Conservation (phyloP, 1,284 basidiomycete species). For the Calocybe gambosa region DNA sequence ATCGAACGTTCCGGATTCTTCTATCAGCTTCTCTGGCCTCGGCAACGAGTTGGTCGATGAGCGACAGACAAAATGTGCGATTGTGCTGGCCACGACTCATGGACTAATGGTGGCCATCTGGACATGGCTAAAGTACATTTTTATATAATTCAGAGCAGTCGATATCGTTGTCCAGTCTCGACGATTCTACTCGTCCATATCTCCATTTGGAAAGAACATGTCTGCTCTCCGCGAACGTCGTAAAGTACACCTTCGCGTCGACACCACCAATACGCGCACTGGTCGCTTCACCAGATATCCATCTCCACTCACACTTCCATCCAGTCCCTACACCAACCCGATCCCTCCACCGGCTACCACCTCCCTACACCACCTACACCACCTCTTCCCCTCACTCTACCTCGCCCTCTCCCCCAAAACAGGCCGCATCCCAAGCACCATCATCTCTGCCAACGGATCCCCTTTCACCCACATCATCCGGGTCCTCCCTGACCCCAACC, state of each 20-base stretch:
- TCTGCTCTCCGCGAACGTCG: not conserved
- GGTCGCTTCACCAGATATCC: not conserved
- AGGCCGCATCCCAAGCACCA: not conserved
- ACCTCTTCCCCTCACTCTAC: not conserved
- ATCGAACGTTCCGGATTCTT: conserved; percentile 18
- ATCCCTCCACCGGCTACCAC: not conserved
- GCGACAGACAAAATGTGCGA: not conserved
- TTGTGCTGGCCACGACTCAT: not conserved
- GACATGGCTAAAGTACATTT: too few species aligned
- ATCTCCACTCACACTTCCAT: not conserved
- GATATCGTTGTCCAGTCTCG: too few species aligned
- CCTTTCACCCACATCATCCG: not conserved
- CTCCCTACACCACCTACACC: not conserved
- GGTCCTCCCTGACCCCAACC: not conserved
- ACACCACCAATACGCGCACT: not conserved
- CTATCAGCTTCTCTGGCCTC: conserved; percentile 11
- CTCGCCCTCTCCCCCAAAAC: not conserved
- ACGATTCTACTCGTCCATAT: too few species aligned
- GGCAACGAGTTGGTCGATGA: not conserved
- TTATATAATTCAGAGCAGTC: too few species aligned
- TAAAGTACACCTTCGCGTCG: not conserved
- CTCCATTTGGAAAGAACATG: not conserved
- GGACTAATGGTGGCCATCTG: too few species aligned
- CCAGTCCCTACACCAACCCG: not conserved
- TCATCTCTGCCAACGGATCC: not conserved